Percentiles rank a stretch among this genome's conserved stretches.
phyloP scores from a whole-genome alignment of 73 alveolate species.

The Uronychia setigera region DNA sequence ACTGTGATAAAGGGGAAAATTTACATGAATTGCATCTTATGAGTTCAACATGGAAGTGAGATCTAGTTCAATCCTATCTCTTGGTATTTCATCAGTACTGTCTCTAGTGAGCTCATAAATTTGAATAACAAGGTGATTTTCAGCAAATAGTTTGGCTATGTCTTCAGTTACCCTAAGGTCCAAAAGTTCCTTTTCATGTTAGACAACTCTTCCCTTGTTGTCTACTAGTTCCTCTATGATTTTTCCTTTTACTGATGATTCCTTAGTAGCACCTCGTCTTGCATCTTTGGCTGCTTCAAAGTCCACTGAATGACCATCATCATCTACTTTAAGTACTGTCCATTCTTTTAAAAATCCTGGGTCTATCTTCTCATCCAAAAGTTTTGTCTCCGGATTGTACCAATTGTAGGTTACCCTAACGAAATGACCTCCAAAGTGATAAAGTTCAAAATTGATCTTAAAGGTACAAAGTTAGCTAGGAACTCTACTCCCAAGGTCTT shows the following conservation, averaged over 20 bases:
- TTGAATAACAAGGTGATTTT: slow-evolving; percentile 27
- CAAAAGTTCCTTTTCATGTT: slow-evolving; percentile 37
- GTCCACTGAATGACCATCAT: slow-evolving; percentile 38
- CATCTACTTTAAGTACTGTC: slow-evolving; percentile 54
- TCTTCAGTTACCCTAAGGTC: slow-evolving; percentile 51
- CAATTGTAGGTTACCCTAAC: slow-evolving; percentile 51
- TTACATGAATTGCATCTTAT: not conserved
- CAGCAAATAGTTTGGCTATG: slow-evolving; percentile 49
- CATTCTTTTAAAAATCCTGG: slow-evolving; percentile 64
- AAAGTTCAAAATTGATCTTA: too few species aligned
- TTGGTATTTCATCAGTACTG: slow-evolving; percentile 38
- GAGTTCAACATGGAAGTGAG: slow-evolving; percentile 43
- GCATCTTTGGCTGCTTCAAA: slow-evolving; percentile 17
- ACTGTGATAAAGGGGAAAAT: not conserved
- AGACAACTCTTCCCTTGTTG: slow-evolving; percentile 40
- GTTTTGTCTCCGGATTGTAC: slow-evolving; percentile 27
- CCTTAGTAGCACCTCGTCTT: slow-evolving; percentile 33
- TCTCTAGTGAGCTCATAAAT: slow-evolving; percentile 52
- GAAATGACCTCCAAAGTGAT: slow-evolving; percentile 69
- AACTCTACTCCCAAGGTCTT: too few species aligned
- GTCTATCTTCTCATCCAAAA: slow-evolving; percentile 30
- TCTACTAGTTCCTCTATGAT: slow-evolving; percentile 63
- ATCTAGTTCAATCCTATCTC: slow-evolving; percentile 42
- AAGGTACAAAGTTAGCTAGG: too few species aligned
- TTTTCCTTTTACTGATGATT: too few species aligned